A percentile compares a stretch with the other conserved stretches of the same genome.
These are phyloP conservation scores for Centaurea solstitialis DNA, from an alignment of 129 eudicot genomes.

Conservation along the genomic window DNA sequence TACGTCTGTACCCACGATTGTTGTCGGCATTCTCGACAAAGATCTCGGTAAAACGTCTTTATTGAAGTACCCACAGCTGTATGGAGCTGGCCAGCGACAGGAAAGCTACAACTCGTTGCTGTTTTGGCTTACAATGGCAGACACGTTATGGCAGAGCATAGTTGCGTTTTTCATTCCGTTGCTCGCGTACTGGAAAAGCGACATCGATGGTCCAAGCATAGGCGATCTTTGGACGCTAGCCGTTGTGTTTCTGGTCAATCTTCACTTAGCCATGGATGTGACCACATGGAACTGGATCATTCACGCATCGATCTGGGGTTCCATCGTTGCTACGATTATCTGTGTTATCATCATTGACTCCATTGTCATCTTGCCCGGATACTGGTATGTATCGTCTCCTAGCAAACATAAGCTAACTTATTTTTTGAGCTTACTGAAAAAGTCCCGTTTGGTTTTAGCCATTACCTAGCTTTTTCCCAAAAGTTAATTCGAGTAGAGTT, in stretches of 20 bases:
- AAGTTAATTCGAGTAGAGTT: neutral
- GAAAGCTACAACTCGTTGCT: slow-evolving; percentile 67
- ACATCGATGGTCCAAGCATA: slow-evolving; percentile 61
- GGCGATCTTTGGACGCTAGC: slow-evolving; percentile 94
- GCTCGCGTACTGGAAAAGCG: slow-evolving; percentile 64
- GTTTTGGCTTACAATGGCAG: slow-evolving; percentile 78
- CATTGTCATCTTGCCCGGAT: slow-evolving; percentile 68
- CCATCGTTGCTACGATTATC: slow-evolving; percentile 67
- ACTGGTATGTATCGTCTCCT: slow-evolving; percentile 60
- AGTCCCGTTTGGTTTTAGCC: neutral
- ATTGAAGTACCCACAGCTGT: slow-evolving; percentile 73
- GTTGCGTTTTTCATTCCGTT: slow-evolving; percentile 71
- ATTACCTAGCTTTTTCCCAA: neutral
- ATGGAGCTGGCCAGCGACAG: slow-evolving; percentile 78
- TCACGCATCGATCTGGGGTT: slow-evolving; percentile 88
- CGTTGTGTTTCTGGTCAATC: slow-evolving; percentile 72
- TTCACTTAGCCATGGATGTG: slow-evolving; percentile 93
- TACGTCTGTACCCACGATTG: slow-evolving; percentile 77
- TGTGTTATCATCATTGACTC: slow-evolving; percentile 77
- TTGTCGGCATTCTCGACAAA: slow-evolving; percentile 86
- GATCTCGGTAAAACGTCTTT: slow-evolving; percentile 69
- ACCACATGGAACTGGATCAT: slow-evolving; percentile 78
- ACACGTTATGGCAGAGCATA: slow-evolving; percentile 87
- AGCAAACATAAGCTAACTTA: neutral
- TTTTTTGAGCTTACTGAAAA: neutral